Conservation (phyloP, 371 early-diverging fungal species). For the Blakeslea trispora region DNA sequence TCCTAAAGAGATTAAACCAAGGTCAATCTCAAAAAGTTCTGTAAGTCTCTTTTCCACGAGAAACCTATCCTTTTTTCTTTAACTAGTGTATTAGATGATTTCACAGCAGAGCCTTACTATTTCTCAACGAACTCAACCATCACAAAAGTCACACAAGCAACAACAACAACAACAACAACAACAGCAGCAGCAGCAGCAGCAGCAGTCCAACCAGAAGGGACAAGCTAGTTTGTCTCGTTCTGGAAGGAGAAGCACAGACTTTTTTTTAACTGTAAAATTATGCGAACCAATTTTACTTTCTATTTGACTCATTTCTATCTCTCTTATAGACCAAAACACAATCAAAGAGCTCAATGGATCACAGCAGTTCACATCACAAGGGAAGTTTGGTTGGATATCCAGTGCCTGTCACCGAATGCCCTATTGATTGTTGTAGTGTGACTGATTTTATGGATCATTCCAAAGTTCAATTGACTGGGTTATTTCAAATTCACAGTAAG, state of each 20-base stretch:
- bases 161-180: no score
- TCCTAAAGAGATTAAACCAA: neutral
- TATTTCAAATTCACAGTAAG: slow-evolving; percentile 27
- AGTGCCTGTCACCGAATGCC: slow-evolving; percentile 21
- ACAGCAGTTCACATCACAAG: slow-evolving; percentile 7
- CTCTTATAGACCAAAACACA: neutral
- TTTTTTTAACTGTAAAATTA: neutral
- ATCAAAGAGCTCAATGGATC: neutral
- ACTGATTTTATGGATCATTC: slow-evolving; percentile 6
- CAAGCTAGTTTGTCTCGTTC: no score
- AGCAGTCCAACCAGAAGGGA: no score
- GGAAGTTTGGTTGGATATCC: slow-evolving; percentile 19
- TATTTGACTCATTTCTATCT: neutral
- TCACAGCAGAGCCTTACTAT: no score
- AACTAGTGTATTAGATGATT: no score
- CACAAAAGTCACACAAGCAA: no score
- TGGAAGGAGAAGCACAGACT: neutral
- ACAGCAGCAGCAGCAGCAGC: no score
- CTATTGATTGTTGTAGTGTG: slow-evolving; percentile 20
- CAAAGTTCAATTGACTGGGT: slow-evolving; percentile 15
- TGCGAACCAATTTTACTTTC: neutral
- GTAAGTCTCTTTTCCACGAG: slow-evolving; percentile 1
- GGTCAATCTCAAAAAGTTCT: slow-evolving; percentile 4
- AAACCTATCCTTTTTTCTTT: neutral
- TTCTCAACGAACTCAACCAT: no score